Evolutionary conservation across 108 stramenopile genomes (phyloP), one percentile per base, ranked within the genome.

Genomic region (Epithemia pelagica): DNA sequence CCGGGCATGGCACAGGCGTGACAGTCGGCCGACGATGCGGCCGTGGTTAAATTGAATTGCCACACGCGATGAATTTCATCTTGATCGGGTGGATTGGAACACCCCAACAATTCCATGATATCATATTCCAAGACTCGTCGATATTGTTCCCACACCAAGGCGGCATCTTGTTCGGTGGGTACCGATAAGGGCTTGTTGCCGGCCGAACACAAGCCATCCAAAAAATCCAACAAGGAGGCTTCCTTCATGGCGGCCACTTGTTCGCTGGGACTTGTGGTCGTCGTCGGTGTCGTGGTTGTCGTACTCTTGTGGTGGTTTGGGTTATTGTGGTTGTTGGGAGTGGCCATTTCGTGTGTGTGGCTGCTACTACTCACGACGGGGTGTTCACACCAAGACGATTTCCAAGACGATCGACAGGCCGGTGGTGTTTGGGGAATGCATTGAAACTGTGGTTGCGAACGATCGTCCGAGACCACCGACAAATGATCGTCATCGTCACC

Each of bases 31-130:
- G 20, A 52, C 20, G 52, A 52, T 58, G 56, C 5, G 7, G 56
- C 21, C 21, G 56, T 7, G 21, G 21, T 8, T 7, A 46, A 15
- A 46, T 46, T 46, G 37, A 46, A 46, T 10, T 27, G 25, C 56
- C 56, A 58, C 7, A 58, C 56, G 5, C 56, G 56, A 23, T 58
- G 5, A 8, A 58, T 23, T 58, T 58, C 56, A 27, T 58, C 56
- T 27, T 23, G 22, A 58, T 58, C 56, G 7, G 56, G 56, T 7
- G 56, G 56, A 26, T 23, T 58, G 25, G 56, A 23, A 58, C 56
- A 58, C 5, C 56, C 56, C 25, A 58, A 27, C 21, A 58, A n/a
- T 27, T 58, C 25, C 22, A 58, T 23, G 56, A 58, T 27, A 27
- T 58, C 56, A 27, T 58, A 58, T 58, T 58, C 56, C 21, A 58